These are phyloP conservation scores for Coemansia sp. DNA, from an alignment of 371 early-diverging fungal species.

Conservation along the genomic window DNA sequence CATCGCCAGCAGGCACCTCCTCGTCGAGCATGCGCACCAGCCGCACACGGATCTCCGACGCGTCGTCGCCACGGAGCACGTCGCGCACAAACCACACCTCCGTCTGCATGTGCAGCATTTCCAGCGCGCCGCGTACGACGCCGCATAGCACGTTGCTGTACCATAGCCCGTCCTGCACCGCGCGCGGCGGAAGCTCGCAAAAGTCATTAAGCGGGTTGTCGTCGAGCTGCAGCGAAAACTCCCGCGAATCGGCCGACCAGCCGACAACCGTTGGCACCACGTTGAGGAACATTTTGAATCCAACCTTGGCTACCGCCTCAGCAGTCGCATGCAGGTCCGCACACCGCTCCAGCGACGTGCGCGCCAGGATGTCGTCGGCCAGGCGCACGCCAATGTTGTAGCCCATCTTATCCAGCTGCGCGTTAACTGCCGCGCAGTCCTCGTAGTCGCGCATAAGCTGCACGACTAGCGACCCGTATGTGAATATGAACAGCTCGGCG, in stretches of 20 bases:
- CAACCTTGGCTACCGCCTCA: conserved; percentile 91
- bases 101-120: conserved; percentile 96
- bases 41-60: conserved; percentile 86
- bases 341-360: conserved; percentile 78
- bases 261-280: conserved; percentile 79
- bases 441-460: conserved; percentile 95
- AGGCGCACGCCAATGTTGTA: conserved; percentile 95
- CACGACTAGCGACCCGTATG: conserved; percentile 95
- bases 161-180: conserved; percentile 82
- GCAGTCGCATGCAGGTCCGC: conserved; percentile 88
- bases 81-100: conserved; percentile 83
- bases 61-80: conserved; percentile 84
- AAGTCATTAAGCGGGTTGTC: conserved; percentile 95
- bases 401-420: conserved; percentile 97
- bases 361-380: conserved; percentile 94
- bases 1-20: conserved; percentile 92
- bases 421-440: conserved; percentile 89
- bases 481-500: conserved; percentile 95
- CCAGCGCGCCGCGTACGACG: conserved; percentile 89
- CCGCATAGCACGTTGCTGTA: conserved; percentile 95
- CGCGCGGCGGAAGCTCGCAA: conserved; percentile 79
- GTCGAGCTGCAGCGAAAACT: conserved; percentile 87
- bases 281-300: conserved; percentile 95
- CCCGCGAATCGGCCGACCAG: conserved; percentile 79
- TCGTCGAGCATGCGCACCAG: conserved; percentile 88